Base-by-base conservation (phyloP, 768 basidiomycete species). In the Naganishia onofrii region DNA sequence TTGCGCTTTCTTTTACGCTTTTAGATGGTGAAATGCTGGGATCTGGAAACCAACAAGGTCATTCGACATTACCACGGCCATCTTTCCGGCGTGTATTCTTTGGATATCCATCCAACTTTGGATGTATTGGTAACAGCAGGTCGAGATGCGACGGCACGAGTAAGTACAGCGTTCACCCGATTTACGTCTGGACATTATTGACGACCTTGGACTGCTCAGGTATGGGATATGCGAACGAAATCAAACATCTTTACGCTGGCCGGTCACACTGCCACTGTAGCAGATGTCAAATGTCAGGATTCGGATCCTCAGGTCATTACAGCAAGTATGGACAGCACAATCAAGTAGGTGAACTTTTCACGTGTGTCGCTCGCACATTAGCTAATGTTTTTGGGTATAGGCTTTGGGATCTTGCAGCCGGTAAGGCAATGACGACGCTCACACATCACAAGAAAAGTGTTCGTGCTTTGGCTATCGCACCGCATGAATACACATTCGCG, bases 401-500 rank as follows among this genome's bases (percentile, higher is more conserved):
- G 53, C 82, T 99, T 55, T 99, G 96, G 96, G 96, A 98, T 79
- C 85, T 99, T 34, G 94, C 94, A 0, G 96, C 96, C 4, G 96
- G 96, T 44, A 98, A 97, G 82, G 93, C 94, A 31, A 91, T 91
- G 88, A 88, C 89, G 19, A 96, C 93, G 13, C 84, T 99, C 51
- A 99, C 96, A n/a, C 96, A 99, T 81, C 96, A 99, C 85, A 98
- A 98, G 82, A 99, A 99, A 81, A 92, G 91, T 17, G 93, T 99
- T 1, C 88, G 96, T 69, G 88, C 95, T 0, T 85, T 99, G 57
- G 90, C 95, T 5, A 88, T 99, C 67, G 94, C 97, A 78, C 95
- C 95, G 0, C 92, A 91, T 4, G 96, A 98, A 76, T 98, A 93
- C 83, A 90, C 90, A 36, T 99, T 99, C 77, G 96, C 93, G 1